Percentiles rank a stretch among this genome's conserved stretches.
Conservation (phyloP, 2,329 filamentous ascomycete species). For the Rhinocladiella mackenziei region DNA sequence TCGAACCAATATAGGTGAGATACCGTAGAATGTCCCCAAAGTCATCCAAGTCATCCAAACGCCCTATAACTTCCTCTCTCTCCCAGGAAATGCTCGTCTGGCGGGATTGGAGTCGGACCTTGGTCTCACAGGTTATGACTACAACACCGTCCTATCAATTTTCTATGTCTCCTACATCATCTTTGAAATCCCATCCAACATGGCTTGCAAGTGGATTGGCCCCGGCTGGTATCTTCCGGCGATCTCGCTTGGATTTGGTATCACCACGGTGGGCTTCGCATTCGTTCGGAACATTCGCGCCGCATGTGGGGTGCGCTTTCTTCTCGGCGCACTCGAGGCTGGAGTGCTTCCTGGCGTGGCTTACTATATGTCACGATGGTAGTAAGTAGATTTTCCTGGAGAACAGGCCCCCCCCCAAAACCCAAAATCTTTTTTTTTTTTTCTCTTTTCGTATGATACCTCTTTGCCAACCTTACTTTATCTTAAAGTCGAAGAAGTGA, state of each 20-base stretch:
- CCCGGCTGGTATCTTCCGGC: constrained; percentile 68
- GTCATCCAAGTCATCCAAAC: too few species aligned
- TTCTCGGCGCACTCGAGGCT: constrained; percentile 59
- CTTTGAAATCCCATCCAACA: constrained; percentile 66
- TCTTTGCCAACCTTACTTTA: too few species aligned
- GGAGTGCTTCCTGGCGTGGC: constrained; percentile 71
- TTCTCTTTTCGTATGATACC: too few species aligned
- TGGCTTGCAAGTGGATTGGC: constrained; percentile 66
- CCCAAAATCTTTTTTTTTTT: too few species aligned
- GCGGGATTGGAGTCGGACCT: constrained; percentile 63
- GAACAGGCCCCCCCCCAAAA: too few species aligned
- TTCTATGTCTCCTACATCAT: constrained; percentile 73
- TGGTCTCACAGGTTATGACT: constrained; percentile 58
- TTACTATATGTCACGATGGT: constrained; percentile 57
- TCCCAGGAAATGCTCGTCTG: constrained; percentile 62
- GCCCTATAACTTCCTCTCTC: too few species aligned
- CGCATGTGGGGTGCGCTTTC: constrained; percentile 60
- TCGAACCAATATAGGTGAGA: constrained; percentile 63
- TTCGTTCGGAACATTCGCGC: constrained; percentile 56
- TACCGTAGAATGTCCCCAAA: constrained; percentile 61
- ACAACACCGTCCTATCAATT: constrained; percentile 63
- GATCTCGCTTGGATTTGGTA: constrained; percentile 60
- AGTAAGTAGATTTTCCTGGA: too few species aligned
- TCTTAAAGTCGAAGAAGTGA: constrained; percentile 63
- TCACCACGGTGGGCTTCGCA: constrained; percentile 60